phyloP scores from a whole-genome alignment of 306 rosid species.

The Cicer pinnatifidum region DNA sequence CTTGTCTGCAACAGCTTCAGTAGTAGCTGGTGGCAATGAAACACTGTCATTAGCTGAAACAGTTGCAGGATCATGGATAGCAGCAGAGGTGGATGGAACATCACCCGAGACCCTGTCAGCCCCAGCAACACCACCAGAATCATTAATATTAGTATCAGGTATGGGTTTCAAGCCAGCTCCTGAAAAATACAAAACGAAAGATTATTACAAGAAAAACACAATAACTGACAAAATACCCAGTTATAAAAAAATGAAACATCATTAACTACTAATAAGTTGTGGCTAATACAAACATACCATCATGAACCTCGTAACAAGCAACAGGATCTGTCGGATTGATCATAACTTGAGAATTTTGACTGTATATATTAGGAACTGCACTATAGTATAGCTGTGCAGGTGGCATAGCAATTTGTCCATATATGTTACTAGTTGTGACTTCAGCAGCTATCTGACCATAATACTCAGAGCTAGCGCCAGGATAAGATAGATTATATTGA shows the following conservation, averaged over 20 bases:
- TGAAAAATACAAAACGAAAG: conserved; percentile 37
- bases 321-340: conserved; percentile 59
- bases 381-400: conserved; percentile 68
- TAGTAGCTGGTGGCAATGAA: conserved; percentile 46
- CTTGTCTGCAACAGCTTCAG: conserved; percentile 48
- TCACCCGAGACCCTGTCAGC: conserved; percentile 51
- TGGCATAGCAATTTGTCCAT: conserved; percentile 65
- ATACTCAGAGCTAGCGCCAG: conserved; percentile 62
- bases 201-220: conserved; percentile 37
- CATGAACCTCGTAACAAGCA: conserved; percentile 65
- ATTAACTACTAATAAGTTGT: conserved; percentile 41
- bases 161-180: conserved; percentile 49
- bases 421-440: conserved; percentile 54
- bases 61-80: conserved; percentile 58
- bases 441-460: conserved; percentile 65
- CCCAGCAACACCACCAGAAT: conserved; percentile 49
- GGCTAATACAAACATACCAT: conserved; percentile 50
- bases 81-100: conserved; percentile 57
- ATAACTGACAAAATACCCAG: conserved; percentile 42
- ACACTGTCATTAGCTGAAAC: conserved; percentile 52
- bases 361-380: conserved; percentile 60
- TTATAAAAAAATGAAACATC: conserved; percentile 40
- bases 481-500: conserved; percentile 62
- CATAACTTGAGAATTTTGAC: conserved; percentile 58
- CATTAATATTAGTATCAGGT: conserved; percentile 40